phyloP scores from a whole-genome alignment of 176 grass and related monocot species.

The Metroxylon sagu region DNA sequence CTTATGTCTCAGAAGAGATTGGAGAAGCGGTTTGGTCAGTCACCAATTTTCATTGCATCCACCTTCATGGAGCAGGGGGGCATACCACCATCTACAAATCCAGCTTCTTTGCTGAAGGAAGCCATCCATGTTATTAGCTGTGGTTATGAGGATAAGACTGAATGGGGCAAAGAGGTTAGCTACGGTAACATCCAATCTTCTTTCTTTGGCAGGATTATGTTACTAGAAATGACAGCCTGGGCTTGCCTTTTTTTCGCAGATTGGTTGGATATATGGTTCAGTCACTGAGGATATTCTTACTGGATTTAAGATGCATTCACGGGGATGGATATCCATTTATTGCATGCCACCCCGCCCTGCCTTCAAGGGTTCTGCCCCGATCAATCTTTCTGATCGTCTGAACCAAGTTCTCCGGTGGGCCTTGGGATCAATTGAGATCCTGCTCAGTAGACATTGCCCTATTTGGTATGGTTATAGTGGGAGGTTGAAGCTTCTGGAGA shows the following conservation, averaged over 20 bases:
- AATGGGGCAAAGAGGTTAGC: constrained; percentile 93
- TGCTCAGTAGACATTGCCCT: constrained; percentile 82
- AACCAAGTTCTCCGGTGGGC: constrained; percentile 89
- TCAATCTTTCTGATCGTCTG: constrained; percentile 91
- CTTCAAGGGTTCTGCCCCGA: constrained; percentile 76
- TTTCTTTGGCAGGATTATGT: no score
- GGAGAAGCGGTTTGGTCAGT: constrained; percentile 45
- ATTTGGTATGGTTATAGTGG: constrained; percentile 87
- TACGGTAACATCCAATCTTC: no score
- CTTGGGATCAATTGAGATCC: constrained; percentile 79
- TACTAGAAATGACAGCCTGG: neutral
- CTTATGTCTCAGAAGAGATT: constrained; percentile 17
- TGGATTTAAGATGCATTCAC: constrained; percentile 85
- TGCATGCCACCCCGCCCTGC: constrained; percentile 71
- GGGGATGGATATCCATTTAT: constrained; percentile 81
- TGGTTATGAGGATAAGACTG: constrained; percentile 91
- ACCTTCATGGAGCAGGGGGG: constrained; percentile 91
- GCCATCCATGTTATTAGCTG: constrained; percentile 84
- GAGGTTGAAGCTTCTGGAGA: constrained; percentile 69
- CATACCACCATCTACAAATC: constrained; percentile 85
- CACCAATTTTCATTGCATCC: constrained; percentile 84
- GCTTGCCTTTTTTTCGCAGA: constrained; percentile 33
- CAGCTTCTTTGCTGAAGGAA: constrained; percentile 76
- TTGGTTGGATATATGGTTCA: constrained; percentile 91
- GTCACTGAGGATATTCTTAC: constrained; percentile 85